A percentile compares a stretch with the other conserved stretches of the same genome.
Conservation (phyloP, 768 basidiomycete species). For the Rhodotorula toruloides region DNA sequence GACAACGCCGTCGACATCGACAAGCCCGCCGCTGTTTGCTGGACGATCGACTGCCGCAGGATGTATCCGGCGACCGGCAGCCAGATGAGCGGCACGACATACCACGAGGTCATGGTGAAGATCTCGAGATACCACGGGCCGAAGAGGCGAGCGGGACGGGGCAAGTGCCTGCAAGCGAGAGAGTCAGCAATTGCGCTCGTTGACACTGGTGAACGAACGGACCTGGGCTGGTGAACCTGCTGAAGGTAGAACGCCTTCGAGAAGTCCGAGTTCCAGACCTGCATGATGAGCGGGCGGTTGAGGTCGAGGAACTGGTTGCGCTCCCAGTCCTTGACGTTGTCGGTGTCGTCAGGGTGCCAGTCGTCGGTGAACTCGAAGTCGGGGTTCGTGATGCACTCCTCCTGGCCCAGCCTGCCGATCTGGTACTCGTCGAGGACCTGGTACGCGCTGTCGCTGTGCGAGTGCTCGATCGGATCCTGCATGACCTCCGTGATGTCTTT, state of each 20-base stretch:
- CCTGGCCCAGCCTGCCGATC: constrained; percentile 73
- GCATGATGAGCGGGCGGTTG: constrained; percentile 64
- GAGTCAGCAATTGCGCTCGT: too few relatives aligned
- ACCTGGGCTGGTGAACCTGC: constrained; percentile 95
- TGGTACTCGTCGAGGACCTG: constrained; percentile 83
- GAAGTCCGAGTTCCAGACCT: constrained; percentile 83
- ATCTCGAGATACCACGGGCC: constrained; percentile 75
- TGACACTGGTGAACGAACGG: constrained; percentile 55
- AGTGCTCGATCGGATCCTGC: constrained; percentile 73
- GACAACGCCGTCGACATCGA: constrained; percentile 33
- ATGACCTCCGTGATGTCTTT: constrained; percentile 74
- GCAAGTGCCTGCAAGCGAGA: constrained; percentile 30
- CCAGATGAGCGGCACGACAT: constrained; percentile 87
- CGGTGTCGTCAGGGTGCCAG: constrained; percentile 86
- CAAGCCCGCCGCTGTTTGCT: constrained; percentile 56
- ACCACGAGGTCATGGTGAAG: constrained; percentile 85
- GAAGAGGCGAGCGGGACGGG: constrained; percentile 66
- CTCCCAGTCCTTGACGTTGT: constrained; percentile 70
- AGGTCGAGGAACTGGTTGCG: constrained; percentile 90
- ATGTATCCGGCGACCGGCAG: constrained; percentile 75
- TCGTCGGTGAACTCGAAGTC: constrained; percentile 87
- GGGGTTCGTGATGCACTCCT: constrained; percentile 69
- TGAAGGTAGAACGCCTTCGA: constrained; percentile 93
- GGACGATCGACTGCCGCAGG: constrained; percentile 68
- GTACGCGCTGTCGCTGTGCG: constrained; percentile 85